Conservation (phyloP, 495 filamentous ascomycete species). For the Xanthoparmelia taractica region DNA sequence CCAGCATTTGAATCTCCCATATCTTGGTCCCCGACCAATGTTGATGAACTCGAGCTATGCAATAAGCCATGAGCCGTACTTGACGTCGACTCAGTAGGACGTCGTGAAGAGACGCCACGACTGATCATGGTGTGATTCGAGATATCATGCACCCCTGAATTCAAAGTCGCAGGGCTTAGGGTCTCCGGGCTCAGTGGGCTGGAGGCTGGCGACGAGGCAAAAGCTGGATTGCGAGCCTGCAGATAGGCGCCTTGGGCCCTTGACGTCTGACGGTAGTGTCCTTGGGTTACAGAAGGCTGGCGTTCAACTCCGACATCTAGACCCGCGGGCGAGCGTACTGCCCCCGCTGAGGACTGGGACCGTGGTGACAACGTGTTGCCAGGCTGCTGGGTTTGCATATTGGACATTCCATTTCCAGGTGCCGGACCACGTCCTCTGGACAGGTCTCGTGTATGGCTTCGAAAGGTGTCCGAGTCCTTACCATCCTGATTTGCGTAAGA, state of each 20-base stretch:
- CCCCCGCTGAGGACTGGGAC: constrained; percentile 50
- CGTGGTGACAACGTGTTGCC: constrained; percentile 37
- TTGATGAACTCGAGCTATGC: constrained; percentile 14
- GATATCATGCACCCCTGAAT: constrained; percentile 36
- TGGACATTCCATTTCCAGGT: constrained; percentile 34
- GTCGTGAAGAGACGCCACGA: constrained; percentile 18
- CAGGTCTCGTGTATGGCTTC: constrained; percentile 23
- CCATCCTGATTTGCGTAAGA: constrained; percentile 13
- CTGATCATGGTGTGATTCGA: constrained; percentile 29
- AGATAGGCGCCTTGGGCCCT: constrained; percentile 83
- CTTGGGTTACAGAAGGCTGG: constrained; percentile 62
- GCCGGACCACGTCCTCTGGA: constrained; percentile 34
- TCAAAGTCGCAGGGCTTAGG: constrained; percentile 58
- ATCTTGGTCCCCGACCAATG: constrained; percentile 17
- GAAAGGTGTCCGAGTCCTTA: constrained; percentile 15
- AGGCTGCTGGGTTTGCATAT: constrained; percentile 37
- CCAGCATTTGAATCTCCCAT: constrained; percentile 8
- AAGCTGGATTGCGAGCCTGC: constrained; percentile 83
- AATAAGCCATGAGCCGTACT: constrained; percentile 11
- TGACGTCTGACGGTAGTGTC: constrained; percentile 87
- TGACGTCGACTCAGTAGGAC: constrained; percentile 20
- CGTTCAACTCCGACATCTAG: constrained; percentile 58
- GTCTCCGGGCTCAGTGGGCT: constrained; percentile 80
- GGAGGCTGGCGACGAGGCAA: constrained; percentile 54
- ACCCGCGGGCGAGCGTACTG: constrained; percentile 36